Evolutionary conservation across 495 filamentous ascomycete genomes (phyloP), one percentile per base, ranked within the genome.

Genomic region (Aspergillus coremiiformis): DNA sequence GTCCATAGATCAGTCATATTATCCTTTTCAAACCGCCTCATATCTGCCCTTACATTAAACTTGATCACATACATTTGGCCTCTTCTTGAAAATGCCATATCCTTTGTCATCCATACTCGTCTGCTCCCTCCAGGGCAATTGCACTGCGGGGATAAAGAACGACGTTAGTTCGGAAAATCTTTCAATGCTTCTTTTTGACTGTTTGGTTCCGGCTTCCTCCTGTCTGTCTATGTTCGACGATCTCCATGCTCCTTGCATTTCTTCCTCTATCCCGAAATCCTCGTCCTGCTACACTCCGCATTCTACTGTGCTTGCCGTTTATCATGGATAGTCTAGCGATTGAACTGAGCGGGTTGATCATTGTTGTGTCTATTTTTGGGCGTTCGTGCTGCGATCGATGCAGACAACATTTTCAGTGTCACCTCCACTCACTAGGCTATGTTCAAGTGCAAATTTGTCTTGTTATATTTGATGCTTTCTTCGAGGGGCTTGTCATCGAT

Each of bases 261-360:
- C 45, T 58, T 55, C 44, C 42, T 52, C 47, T 47, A 27, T 17
- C 39, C 50, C 48, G 27, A 37, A 43, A 39, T 29, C 21, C 45
- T 47, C 26, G 24, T 39, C 42, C 29, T 46, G 26, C 48, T 50
- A 45, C 43, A 35, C 44, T 49, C 47, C 51, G 53, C 47, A 48
- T 51, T 47, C 47, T 54, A 50, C 44, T 37, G 49, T 55, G 37
- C 56, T 52, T 55, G 51, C 52, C 48, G 51, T 57, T 58, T 56
- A 62, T 59, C 52, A 58, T 60, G 59, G 57, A 60, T 65, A 62
- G 57, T 65, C 54, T 62, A 65, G 63, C 63, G 59, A 62, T 61
- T 61, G 59, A 65, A 59, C 52, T 65, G 50, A 65, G 63, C 63
- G 63, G 61, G 53, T 60, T 60, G 56, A 54, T 54, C 49, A 49